Base-by-base conservation (phyloP, 2,329 filamentous ascomycete species). In the Thelonectria olida region DNA sequence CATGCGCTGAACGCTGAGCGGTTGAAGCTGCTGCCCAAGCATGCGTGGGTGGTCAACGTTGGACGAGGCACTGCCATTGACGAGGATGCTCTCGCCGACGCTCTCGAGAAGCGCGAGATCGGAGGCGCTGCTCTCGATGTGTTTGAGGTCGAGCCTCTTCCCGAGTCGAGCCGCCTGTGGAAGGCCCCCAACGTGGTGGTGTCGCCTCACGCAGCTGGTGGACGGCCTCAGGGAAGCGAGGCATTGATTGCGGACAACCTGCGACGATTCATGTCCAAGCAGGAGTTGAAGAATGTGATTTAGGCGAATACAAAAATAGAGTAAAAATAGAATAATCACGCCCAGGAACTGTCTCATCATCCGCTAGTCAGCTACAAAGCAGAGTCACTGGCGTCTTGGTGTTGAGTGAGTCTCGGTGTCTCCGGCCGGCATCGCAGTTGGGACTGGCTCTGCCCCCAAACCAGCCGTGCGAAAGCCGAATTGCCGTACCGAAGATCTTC, bases 231-330 rank as follows among this genome's bases (percentile, higher is more conserved):
- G 74, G 86, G 83, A 4, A 79, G 83, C 0, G 87, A 89, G 78
- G 80, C 67, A 6, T 74, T 90, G 69, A 88, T 90, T 63, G 83
- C 84, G 39, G 81, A 86, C 59, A 90, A 90, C 66, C 66, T 90
- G 75, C 79, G 86, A 64, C 78, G 82, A 64, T 87, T 89, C 69
- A 65, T 88, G 64, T 87, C 87, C 1, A 82, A 82, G 1, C 86
- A 90, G 78, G 71, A 80, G 56, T 67, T 90, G 71, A 86, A 80
- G 79, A 90, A 90, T 84, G 48, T 68, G 17, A 71, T 75, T 47
- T 70, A 51, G 64, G n/a, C n/a, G n/a, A n/a, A n/a, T n/a, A n/a
- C n/a, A n/a, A 34, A 17, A 55, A 61, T 39, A 61, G 51, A 54
- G 3, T 15, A 57, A 36, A 55, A n/a, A 17, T 54, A 19, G 36